These are phyloP conservation scores for Dimargaris cristalligena DNA, from an alignment of 192 early-diverging fungal species.

Conservation along the genomic window DNA sequence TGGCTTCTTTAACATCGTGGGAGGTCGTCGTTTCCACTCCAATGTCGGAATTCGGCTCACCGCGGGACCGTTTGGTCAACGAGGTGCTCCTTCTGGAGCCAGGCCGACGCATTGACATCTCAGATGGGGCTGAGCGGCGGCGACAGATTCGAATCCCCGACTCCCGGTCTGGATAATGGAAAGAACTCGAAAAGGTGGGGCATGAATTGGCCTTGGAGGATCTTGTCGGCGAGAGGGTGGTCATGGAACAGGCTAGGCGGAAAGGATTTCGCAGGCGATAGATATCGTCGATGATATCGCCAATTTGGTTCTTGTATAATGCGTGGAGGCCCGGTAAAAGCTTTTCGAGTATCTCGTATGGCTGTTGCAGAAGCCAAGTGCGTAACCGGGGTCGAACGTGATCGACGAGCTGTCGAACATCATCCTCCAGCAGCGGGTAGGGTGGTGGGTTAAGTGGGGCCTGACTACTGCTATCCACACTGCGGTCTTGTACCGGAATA, in stretches of 20 bases:
- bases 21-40: neutral
- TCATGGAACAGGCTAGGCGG: neutral
- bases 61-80: neutral
- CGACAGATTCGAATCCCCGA: neutral
- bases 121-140: neutral
- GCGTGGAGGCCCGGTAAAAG: constrained; percentile 1
- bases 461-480: neutral
- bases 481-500: neutral
- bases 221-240: neutral
- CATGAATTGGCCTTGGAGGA: neutral
- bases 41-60: too few relatives aligned
- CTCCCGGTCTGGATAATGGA: neutral
- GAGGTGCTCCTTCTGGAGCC: neutral
- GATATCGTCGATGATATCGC: neutral
- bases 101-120: neutral
- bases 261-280: neutral
- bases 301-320: neutral
- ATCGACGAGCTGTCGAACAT: neutral
- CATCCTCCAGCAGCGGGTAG: neutral
- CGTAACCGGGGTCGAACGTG: neutral
- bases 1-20: neutral
- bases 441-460: neutral
- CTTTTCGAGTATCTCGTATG: too few relatives aligned
- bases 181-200: neutral
- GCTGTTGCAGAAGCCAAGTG: neutral